Percentiles rank a stretch among this genome's conserved stretches.
Evolutionary conservation across 225 moss, liverwort and hornwort species (phyloP).

Genomic region (Ulota crispa): DNA sequence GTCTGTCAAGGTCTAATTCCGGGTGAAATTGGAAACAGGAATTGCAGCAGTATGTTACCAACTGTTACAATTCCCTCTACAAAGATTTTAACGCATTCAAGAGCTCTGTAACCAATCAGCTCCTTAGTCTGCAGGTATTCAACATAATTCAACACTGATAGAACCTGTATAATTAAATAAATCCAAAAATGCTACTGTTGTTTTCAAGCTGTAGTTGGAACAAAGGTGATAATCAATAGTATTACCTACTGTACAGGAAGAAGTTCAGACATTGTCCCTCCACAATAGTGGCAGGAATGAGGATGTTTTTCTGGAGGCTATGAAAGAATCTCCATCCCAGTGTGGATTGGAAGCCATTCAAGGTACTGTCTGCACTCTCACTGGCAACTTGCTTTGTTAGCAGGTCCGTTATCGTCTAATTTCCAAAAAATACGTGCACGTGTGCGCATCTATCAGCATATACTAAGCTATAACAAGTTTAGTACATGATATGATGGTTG

Average conservation of each 20-base stretch:
- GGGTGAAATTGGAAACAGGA: constrained; percentile 36
- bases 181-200: not conserved
- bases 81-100: constrained; percentile 50
- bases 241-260: constrained; percentile 32
- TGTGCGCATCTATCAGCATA: not conserved
- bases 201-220: constrained; percentile 1
- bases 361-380: constrained; percentile 22
- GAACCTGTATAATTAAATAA: not conserved
- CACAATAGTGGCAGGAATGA: constrained; percentile 33
- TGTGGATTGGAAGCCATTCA: constrained; percentile 20
- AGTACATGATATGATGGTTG: not conserved
- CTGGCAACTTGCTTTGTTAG: not conserved
- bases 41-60: constrained; percentile 52
- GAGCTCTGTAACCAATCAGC: constrained; percentile 44
- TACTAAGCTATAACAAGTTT: not conserved
- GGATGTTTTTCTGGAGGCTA: constrained; percentile 13
- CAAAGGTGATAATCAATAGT: not conserved
- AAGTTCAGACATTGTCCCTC: constrained; percentile 37
- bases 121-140: constrained; percentile 49
- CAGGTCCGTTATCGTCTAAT: not conserved
- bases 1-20: not conserved
- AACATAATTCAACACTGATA: not conserved
- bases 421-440: not conserved
- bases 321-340: constrained; percentile 26
- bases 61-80: constrained; percentile 48